Evolutionary conservation across 805 yeast species (phyloP), one percentile per base, ranked within the genome.

Genomic region (Saccharomycopsis fodiens): DNA sequence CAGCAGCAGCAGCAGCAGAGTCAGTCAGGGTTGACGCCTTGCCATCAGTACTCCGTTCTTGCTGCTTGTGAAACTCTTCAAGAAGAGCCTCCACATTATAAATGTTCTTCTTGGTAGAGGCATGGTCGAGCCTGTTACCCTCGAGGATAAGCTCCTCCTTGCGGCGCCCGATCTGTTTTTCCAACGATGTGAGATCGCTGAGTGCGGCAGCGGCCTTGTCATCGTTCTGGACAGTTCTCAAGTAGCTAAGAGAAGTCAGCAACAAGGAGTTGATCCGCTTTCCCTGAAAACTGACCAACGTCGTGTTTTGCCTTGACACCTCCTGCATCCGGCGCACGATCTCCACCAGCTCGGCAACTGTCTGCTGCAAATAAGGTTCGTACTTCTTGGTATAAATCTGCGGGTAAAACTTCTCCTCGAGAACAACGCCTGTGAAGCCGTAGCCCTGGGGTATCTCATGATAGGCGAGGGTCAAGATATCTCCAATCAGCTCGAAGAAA

Each of bases 391-490:
- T 34, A 17, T 40, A 47, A 25, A 47, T 44, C 23, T 47, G 51
- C 13, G 51, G 51, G 29, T 45, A 47, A 23, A 47, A 47, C 19
- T 22, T 22, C 25, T 47, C 50, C 3, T 39, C 47, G 12, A 47
- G 8, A 5, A 12, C 13, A 21, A 47, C 12, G 5, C 40, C 44
- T 13, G 17, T 21, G 23, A 16, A 30, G 8, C 15, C 7, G 19
- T 20, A 41, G 4, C 29, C 20, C 19, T 16, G 20, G 3, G n/a
- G 39, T 12, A 16, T 23, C 12, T 27, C 39, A 6, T 17, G 41
- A 30, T 35, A 39, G 4, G 42, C 10, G 7, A 47, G 27, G 7
- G 50, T 47, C 25, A 47, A 12, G n/a, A 47, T 39, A 29, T 39
- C 44, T 12, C 41, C 21, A 13, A 47, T 32, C 12, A 31, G 15